Conservation (phyloP, 257 asterid species). For the Vinca minor region DNA sequence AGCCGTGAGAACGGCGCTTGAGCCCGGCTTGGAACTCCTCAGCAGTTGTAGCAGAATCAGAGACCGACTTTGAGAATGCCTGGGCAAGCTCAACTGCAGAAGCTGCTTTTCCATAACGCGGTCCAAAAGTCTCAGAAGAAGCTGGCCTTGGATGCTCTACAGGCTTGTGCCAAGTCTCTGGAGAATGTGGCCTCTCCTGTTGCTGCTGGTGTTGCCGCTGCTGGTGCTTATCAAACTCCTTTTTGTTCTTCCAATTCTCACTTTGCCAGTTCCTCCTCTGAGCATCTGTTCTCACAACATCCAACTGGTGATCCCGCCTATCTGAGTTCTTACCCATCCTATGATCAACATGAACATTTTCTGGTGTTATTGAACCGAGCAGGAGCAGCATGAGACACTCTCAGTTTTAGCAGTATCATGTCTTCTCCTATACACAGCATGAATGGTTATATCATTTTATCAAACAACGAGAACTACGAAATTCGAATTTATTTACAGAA, state of each 20-base stretch:
- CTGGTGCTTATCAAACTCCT: conserved; percentile 40
- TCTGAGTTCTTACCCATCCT: conserved; percentile 37
- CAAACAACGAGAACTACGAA: not conserved
- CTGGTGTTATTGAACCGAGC: conserved; percentile 39
- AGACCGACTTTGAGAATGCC: conserved; percentile 69
- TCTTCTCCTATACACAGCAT: conserved; percentile 37
- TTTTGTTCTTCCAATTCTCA: conserved; percentile 53
- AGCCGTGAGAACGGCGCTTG: conserved; percentile 78
- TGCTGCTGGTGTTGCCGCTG: conserved; percentile 34
- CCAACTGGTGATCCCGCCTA: conserved; percentile 52
- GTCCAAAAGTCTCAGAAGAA: conserved; percentile 31
- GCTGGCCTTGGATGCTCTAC: conserved; percentile 39
- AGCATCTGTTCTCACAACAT: conserved; percentile 46
- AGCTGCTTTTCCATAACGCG: conserved; percentile 64
- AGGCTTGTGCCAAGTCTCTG: conserved; percentile 92
- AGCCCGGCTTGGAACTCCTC: conserved; percentile 48
- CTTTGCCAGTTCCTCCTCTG: conserved; percentile 54
- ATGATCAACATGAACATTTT: conserved; percentile 30
- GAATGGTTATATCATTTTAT: not conserved
- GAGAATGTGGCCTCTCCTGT: conserved; percentile 73
- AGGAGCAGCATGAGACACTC: conserved; percentile 23
- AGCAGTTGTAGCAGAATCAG: conserved; percentile 44
- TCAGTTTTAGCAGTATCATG: conserved; percentile 47
- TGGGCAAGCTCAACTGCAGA: conserved; percentile 94
- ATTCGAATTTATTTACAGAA: too few species aligned